Conservation (phyloP, 768 basidiomycete species). For the Amanita inopinata region DNA sequence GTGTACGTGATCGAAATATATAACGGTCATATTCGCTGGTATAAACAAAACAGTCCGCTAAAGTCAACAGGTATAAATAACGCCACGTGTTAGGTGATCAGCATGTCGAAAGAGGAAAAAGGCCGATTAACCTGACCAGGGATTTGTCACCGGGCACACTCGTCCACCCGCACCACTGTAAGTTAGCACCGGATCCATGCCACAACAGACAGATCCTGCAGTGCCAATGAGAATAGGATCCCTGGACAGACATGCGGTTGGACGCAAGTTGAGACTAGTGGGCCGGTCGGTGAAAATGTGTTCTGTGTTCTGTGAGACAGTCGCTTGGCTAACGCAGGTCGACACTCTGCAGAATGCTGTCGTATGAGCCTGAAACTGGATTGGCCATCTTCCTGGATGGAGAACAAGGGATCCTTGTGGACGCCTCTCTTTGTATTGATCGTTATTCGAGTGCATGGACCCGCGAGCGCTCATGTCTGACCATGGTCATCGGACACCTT, state of each 20-base stretch:
- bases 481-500: slow-evolving; percentile 51
- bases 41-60: no score
- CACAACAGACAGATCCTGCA: slow-evolving; percentile 8
- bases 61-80: no score
- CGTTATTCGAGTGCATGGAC: slow-evolving; percentile 34
- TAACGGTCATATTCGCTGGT: no score
- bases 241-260: slow-evolving; percentile 15
- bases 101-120: background rate
- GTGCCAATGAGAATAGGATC: slow-evolving; percentile 3
- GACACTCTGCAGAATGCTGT: slow-evolving; percentile 35
- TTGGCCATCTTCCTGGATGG: slow-evolving; percentile 40
- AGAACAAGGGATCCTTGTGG: slow-evolving; percentile 43
- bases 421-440: slow-evolving; percentile 44
- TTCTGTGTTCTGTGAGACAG: background rate
- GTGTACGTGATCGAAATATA: no score
- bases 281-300: slow-evolving; percentile 40
- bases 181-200: no score
- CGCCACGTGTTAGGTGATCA: background rate
- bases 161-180: no score
- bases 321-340: background rate
- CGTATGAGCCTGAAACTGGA: slow-evolving; percentile 41
- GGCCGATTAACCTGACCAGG: no score
- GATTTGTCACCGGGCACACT: no score
- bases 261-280: slow-evolving; percentile 48
- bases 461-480: slow-evolving; percentile 37